Evolutionary conservation across 75 land plant genomes (phyloP).

Genomic region (Chamaecyparis obtusa): DNA sequence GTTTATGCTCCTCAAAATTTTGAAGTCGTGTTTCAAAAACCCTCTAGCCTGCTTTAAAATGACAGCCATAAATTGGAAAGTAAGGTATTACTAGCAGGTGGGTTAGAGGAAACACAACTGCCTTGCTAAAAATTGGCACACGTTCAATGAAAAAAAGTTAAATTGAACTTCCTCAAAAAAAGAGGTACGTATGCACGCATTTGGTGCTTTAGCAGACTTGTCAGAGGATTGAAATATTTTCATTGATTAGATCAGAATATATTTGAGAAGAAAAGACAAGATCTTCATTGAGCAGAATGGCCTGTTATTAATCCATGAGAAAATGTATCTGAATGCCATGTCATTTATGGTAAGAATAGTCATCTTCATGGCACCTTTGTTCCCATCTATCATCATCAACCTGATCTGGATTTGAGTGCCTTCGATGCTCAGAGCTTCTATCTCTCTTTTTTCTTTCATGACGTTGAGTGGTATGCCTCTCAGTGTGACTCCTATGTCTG

Average conservation of each 20-base stretch:
- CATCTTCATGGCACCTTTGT: not conserved
- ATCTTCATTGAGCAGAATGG: not conserved
- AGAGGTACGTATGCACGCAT: not conserved
- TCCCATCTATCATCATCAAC: not conserved
- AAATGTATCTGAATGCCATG: not conserved
- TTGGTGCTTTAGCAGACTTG: not conserved
- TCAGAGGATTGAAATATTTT: not conserved
- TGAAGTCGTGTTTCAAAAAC: not conserved
- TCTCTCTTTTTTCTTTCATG: slow-evolving; percentile 1
- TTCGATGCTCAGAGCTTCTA: slow-evolving; percentile 3
- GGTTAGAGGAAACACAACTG: not conserved
- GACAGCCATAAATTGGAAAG: not conserved
- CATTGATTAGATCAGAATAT: not conserved
- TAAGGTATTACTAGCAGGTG: not conserved
- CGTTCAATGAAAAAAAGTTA: too few species aligned
- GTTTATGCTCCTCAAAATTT: not conserved
- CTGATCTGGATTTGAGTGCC: not conserved
- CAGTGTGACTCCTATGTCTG: slow-evolving; percentile 5
- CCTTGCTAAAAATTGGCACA: not conserved
- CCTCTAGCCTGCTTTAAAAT: not conserved
- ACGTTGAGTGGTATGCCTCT: not conserved
- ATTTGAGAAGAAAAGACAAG: not conserved
- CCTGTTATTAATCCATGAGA: not conserved
- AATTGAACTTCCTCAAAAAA: too few species aligned
- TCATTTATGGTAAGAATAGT: not conserved